Percentiles rank a stretch among this genome's conserved stretches.
Conservation (phyloP, 495 filamentous ascomycete genomes). For the Aspergillus indologenus region DNA sequence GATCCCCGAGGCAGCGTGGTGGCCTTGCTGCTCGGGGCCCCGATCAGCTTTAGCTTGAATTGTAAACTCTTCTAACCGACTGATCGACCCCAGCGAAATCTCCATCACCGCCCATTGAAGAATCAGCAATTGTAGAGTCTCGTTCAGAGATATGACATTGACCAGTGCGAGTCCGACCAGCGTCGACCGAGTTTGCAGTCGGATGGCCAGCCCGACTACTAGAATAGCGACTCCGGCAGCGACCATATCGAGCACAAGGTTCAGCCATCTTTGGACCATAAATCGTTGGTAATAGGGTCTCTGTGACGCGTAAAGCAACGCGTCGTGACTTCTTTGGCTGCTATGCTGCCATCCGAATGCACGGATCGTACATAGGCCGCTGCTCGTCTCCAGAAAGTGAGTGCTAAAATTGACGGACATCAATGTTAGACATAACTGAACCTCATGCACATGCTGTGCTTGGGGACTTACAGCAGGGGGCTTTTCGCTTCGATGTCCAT, state of each 20-base stretch:
- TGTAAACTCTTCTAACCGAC: no score
- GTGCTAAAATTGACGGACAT: not conserved
- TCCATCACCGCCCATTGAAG: no score
- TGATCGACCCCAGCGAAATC: no score
- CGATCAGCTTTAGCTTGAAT: no score
- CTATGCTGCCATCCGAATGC: not conserved
- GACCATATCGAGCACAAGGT: not conserved
- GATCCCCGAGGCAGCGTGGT: no score
- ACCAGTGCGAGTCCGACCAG: no score
- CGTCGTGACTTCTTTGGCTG: not conserved
- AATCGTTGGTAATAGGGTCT: not conserved
- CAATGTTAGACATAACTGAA: not conserved
- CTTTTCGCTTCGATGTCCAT: not conserved
- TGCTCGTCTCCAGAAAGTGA: conserved; percentile 1
- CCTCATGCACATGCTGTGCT: not conserved
- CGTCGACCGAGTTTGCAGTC: no score
- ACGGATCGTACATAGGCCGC: not conserved
- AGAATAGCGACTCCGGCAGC: not conserved
- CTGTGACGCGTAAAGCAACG: not conserved
- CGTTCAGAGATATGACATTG: no score
- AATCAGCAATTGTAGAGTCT: no score
- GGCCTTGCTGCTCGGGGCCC: no score
- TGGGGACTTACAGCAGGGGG: not conserved
- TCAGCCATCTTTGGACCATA: not conserved
- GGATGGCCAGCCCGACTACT: no score